Conservation (phyloP, 371 early-diverging fungal genomes). For the Capillidium heterosporum region DNA sequence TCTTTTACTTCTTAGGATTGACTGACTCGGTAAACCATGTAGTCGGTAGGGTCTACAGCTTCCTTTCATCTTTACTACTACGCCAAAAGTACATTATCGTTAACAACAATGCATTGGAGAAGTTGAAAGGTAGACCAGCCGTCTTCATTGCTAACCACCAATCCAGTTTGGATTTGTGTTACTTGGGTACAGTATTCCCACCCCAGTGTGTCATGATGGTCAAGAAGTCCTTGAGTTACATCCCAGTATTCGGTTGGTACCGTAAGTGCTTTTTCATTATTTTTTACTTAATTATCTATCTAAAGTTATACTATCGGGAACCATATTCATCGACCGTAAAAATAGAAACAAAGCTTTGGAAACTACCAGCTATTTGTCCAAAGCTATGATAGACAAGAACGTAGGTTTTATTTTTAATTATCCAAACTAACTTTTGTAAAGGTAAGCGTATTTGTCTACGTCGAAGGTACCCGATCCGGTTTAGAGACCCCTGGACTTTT, state of each 20-base stretch:
- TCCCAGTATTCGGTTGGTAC: constrained; percentile 72
- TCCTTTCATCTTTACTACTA: too few relatives aligned
- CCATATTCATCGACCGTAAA: constrained; percentile 76
- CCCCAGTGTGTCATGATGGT: constrained; percentile 57
- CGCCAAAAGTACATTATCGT: too few relatives aligned
- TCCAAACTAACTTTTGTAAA: constrained; percentile 9
- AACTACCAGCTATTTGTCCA: constrained; percentile 70
- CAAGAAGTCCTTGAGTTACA: constrained; percentile 55
- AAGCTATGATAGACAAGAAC: constrained; percentile 60
- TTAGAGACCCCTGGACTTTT: constrained; percentile 47
- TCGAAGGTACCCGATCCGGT: constrained; percentile 85
- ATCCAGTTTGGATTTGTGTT: constrained; percentile 55
- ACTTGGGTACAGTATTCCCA: constrained; percentile 53
- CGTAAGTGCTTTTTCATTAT: constrained; percentile 32
- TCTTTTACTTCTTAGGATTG: too few relatives aligned
- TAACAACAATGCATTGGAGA: too few relatives aligned
- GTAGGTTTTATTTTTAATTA: constrained; percentile 22
- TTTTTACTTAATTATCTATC: not conserved
- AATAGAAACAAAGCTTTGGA: constrained; percentile 71
- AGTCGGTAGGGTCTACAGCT: too few relatives aligned
- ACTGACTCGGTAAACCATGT: too few relatives aligned
- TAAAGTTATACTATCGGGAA: constrained; percentile 48
- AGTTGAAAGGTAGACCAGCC: constrained; percentile 18
- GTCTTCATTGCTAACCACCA: constrained; percentile 80
- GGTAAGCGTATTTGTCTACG: constrained; percentile 73